Percentiles rank a stretch among this genome's conserved stretches.
Evolutionary conservation across 352 stramenopile species (phyloP).

Genomic region (Phytopythium vexans): DNA sequence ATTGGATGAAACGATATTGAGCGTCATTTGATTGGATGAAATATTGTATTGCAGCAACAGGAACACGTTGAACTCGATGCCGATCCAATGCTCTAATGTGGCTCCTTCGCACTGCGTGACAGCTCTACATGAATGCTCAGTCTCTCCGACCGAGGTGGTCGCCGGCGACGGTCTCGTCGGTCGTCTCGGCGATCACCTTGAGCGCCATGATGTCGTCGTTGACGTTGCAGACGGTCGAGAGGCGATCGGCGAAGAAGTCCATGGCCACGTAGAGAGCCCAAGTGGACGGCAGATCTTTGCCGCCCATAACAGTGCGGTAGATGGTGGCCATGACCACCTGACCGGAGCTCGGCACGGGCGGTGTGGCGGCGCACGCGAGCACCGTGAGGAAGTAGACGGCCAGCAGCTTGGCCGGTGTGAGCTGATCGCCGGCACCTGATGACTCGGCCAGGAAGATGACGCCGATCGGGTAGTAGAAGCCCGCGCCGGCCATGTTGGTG

Average conservation of each 20-base stretch:
- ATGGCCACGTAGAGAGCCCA: slow-evolving; percentile 60
- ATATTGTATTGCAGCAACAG: too few species aligned
- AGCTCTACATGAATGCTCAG: slow-evolving; percentile 4
- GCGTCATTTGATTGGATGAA: too few species aligned
- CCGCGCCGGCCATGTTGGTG: slow-evolving; percentile 52
- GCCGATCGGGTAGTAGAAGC: slow-evolving; percentile 61
- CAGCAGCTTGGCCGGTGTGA: slow-evolving; percentile 41
- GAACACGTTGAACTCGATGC: too few species aligned
- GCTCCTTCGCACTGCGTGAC: neutral
- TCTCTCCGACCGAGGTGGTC: slow-evolving; percentile 51
- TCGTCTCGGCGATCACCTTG: slow-evolving; percentile 70
- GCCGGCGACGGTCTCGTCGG: slow-evolving; percentile 60
- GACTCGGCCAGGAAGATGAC: slow-evolving; percentile 64
- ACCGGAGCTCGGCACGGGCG: slow-evolving; percentile 46
- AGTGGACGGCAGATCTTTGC: slow-evolving; percentile 37
- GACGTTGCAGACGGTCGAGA: slow-evolving; percentile 71
- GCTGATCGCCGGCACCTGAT: slow-evolving; percentile 44
- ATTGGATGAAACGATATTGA: too few species aligned
- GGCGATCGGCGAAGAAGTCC: slow-evolving; percentile 64
- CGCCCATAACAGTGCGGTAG: slow-evolving; percentile 60
- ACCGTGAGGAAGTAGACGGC: slow-evolving; percentile 54
- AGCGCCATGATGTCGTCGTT: slow-evolving; percentile 80
- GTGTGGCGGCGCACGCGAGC: slow-evolving; percentile 45
- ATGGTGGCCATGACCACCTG: slow-evolving; percentile 59
- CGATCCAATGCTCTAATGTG: too few species aligned